Evolutionary conservation across 768 basidiomycete genomes (phyloP).

Genomic region (Naganishia friedmannii): DNA sequence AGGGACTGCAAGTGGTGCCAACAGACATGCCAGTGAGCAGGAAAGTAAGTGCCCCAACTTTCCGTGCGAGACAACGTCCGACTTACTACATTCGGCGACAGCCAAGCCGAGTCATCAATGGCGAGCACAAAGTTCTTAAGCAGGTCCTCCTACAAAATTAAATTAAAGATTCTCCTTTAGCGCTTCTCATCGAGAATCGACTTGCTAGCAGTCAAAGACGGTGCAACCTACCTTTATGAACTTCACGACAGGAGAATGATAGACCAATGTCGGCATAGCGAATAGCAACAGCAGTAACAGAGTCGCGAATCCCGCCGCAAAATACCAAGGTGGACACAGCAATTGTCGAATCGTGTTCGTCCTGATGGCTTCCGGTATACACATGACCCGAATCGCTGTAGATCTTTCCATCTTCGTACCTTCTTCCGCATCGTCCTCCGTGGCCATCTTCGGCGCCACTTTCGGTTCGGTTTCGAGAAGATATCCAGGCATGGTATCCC

Average conservation of each 20-base stretch:
- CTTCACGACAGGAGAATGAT: not conserved
- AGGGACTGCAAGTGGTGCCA: not conserved
- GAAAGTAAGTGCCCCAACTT: too few relatives aligned
- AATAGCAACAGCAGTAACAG: not conserved
- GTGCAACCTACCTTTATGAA: not conserved
- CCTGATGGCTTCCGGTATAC: not conserved
- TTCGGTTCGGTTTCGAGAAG: not conserved
- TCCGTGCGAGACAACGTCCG: too few relatives aligned
- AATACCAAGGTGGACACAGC: not conserved
- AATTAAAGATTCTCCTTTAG: not conserved
- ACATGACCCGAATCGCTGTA: not conserved
- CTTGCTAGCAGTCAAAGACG: not conserved
- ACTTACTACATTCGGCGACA: constrained; percentile 1
- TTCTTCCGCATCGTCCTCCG: not conserved
- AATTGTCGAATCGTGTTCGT: not conserved
- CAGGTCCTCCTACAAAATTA: not conserved
- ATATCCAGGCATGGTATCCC: not conserved
- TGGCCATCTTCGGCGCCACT: not conserved
- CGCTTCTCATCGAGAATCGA: not conserved
- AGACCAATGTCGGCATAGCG: constrained; percentile 3
- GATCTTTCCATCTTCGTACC: too few relatives aligned
- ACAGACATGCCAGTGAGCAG: too few relatives aligned
- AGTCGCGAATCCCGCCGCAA: not conserved
- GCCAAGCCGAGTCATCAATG: not conserved
- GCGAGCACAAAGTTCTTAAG: not conserved